A percentile compares a stretch with the other conserved stretches of the same genome.
These are phyloP conservation scores for Gaertneriomyces sp. DNA, from an alignment of 192 early-diverging fungal genomes.

Conservation along the genomic window DNA sequence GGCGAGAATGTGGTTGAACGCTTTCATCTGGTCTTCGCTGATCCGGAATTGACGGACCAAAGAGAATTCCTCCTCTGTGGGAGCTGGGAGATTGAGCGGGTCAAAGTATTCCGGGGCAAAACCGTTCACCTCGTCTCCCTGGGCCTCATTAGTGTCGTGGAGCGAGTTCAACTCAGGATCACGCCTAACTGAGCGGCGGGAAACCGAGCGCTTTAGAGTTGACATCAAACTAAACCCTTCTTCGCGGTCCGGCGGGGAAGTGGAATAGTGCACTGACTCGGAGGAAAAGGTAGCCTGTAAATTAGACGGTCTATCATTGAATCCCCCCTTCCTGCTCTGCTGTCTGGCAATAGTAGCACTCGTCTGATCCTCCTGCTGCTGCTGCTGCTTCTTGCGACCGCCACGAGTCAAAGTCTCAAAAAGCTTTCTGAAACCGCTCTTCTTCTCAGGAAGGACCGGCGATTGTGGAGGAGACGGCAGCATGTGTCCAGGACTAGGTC, in stretches of 20 bases:
- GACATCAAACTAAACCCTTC: slow-evolving; percentile 28
- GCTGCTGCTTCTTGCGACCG: slow-evolving; percentile 6
- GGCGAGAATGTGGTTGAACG: slow-evolving; percentile 65
- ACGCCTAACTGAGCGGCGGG: slow-evolving; percentile 22
- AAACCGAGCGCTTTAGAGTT: slow-evolving; percentile 28
- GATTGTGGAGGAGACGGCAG: slow-evolving; percentile 7
- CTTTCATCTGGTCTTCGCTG: slow-evolving; percentile 56
- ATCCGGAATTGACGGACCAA: slow-evolving; percentile 60
- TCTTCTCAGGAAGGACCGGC: slow-evolving; percentile 11
- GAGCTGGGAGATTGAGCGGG: slow-evolving; percentile 36
- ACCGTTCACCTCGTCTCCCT: background rate
- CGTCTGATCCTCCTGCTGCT: slow-evolving; percentile 1
- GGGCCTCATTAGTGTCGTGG: slow-evolving; percentile 5
- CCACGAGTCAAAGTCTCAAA: slow-evolving; percentile 33
- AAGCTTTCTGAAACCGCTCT: slow-evolving; percentile 22
- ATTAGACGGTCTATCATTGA: background rate
- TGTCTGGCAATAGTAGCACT: background rate
- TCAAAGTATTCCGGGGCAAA: slow-evolving; percentile 31
- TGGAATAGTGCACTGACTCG: slow-evolving; percentile 6
- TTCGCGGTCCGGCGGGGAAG: slow-evolving; percentile 15
- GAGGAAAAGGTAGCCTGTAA: background rate
- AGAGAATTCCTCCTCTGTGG: slow-evolving; percentile 29
- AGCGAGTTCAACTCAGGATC: slow-evolving; percentile 14
- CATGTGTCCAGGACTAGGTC: background rate
- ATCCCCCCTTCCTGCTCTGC: slow-evolving; percentile 11